Base-by-base conservation (phyloP, 768 basidiomycete genomes). In the Lactarius hatsudake region DNA sequence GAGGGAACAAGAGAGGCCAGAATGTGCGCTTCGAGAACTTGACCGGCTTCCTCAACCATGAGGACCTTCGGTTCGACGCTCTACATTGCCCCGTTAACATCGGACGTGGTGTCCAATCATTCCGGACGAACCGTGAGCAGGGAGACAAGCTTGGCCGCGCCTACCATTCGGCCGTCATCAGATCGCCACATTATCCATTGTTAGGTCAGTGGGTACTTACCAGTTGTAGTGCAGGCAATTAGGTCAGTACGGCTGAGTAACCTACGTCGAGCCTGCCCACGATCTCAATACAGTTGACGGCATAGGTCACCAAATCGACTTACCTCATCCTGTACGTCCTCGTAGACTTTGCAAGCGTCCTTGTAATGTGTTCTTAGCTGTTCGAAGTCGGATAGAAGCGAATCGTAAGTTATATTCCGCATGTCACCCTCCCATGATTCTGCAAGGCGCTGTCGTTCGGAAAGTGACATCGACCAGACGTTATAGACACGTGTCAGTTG, bases 31-130 rank as follows among this genome's bases (percentile, higher is more conserved):
- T 93, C 91, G 34, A 93, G 80, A 1, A 92, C 88, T 75, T 93
- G 91, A 0, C 91, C 91, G 0, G 91, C 91, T 73, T 93, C 91
- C 74, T 93, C 90, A 0, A 93, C 87, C 58, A 93, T 76, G 57
- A 91, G 73, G 0, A 91, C 83, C 38, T 80, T 81, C 0, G 90
- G 90, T 5, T 73, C 77, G 6, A 91, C 72, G 17, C 83, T 83
- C 88, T 90, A 61, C 4, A 63, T 38, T 17, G 18, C 18, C 53
- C 3, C 69, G 62, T 66, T n/a, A 61, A 51, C n/a, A 54, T 5
- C 1, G 28, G 20, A 20, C 38, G 34, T 9, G 0, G 18, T 5
- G 17, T 8, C 34, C 6, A 13, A 43, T 38, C 12, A 28, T 10
- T 36, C 34, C n/a, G 2, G n/a, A 67, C 76, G 40, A 51, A 87